phyloP scores from a whole-genome alignment of 2,329 filamentous ascomycete genomes.

The Huntiella bhutanensis region DNA sequence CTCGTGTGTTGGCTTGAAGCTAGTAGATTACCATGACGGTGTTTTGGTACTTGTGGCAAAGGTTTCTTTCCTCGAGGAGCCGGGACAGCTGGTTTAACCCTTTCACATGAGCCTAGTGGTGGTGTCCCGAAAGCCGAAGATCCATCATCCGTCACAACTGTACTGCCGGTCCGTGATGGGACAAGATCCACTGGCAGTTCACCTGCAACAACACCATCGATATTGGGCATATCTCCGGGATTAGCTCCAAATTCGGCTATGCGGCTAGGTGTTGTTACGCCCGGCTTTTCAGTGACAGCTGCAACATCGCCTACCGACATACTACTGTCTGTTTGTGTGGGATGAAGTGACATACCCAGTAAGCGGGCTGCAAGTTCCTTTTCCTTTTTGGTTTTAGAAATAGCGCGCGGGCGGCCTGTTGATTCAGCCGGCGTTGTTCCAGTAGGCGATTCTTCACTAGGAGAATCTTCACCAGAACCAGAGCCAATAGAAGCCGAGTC shows the following conservation, averaged over 20 bases:
- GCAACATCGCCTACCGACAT: slow-evolving; percentile 64
- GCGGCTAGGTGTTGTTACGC: slow-evolving; percentile 61
- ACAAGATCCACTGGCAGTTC: slow-evolving; percentile 6
- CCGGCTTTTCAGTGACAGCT: slow-evolving; percentile 62
- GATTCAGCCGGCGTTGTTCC: neutral
- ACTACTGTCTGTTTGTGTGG: slow-evolving; percentile 47
- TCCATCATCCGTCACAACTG: slow-evolving; percentile 2
- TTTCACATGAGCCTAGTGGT: neutral
- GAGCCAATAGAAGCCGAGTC: slow-evolving; percentile 17
- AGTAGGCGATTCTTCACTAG: neutral
- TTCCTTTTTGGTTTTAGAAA: slow-evolving; percentile 3
- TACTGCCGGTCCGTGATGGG: slow-evolving; percentile 3
- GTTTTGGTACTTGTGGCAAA: slow-evolving; percentile 35
- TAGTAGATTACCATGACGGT: slow-evolving; percentile 31
- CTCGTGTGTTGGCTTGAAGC: neutral
- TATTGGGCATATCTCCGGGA: slow-evolving; percentile 4
- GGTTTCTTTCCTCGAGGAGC: slow-evolving; percentile 23
- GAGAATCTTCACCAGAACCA: slow-evolving; percentile 13
- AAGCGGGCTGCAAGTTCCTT: slow-evolving; percentile 36
- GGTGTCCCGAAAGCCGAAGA: neutral
- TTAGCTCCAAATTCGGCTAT: slow-evolving; percentile 16
- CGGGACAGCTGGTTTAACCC: neutral
- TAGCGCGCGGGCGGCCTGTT: neutral
- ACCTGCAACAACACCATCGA: slow-evolving; percentile 9
- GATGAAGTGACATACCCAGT: slow-evolving; percentile 52